Conservation (phyloP, 129 eudicot species). For the Ambrosia artemisiifolia region DNA sequence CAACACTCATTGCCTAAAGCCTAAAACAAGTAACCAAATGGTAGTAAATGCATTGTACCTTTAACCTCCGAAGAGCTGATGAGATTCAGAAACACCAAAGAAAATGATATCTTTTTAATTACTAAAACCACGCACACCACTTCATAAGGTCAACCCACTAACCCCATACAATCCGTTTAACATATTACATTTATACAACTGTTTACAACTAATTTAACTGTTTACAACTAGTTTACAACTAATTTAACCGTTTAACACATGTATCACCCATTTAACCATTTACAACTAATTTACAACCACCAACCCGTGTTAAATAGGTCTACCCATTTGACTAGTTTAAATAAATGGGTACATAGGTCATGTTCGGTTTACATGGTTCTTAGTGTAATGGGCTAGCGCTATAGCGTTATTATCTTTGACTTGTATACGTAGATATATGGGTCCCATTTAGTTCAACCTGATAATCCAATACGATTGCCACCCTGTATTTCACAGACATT, state of each 20-base stretch:
- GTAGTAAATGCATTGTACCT: slow-evolving; percentile 41
- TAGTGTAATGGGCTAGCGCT: neutral
- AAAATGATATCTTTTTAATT: no score
- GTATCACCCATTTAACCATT: no score
- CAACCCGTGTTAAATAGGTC: no score
- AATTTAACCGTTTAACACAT: no score
- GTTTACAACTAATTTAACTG: no score
- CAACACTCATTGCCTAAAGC: neutral
- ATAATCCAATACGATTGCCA: no score
- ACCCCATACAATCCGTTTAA: neutral
- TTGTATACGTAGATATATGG: neutral
- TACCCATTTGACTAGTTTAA: neutral
- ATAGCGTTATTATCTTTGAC: neutral
- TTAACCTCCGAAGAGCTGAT: slow-evolving; percentile 80
- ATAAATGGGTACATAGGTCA: neutral
- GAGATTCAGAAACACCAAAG: no score
- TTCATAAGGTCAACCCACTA: neutral
- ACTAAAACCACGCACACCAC: no score
- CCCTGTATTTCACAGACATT: neutral
- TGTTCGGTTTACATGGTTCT: neutral
- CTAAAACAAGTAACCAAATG: slow-evolving; percentile 6
- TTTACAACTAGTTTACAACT: no score
- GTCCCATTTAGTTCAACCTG: neutral
- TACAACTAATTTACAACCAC: no score
- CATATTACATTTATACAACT: no score